These are phyloP conservation scores for Dothidotthia symphoricarpi DNA, from an alignment of 2,329 filamentous ascomycete species.

Conservation along the genomic window DNA sequence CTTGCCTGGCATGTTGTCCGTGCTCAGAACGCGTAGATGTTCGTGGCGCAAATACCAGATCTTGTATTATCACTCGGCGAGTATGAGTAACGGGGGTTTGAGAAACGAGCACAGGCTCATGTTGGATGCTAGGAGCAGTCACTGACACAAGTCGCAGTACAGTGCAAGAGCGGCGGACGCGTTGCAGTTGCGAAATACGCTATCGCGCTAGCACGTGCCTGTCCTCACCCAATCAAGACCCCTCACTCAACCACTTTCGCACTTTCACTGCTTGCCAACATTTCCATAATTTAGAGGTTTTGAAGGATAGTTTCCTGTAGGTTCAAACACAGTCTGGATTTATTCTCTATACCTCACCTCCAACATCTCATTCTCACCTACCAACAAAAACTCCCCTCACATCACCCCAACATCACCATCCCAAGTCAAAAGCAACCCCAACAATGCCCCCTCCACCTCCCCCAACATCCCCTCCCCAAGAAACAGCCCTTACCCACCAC, in stretches of 20 bases:
- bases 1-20: constrained; percentile 29
- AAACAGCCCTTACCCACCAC: too few relatives aligned
- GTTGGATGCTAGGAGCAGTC: background rate
- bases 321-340: too few relatives aligned
- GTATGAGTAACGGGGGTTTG: background rate
- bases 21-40: background rate
- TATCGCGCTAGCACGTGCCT: constrained; percentile 24
- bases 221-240: constrained; percentile 8
- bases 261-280: background rate
- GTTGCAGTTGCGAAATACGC: constrained; percentile 8
- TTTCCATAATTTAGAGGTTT: too few relatives aligned
- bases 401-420: too few relatives aligned
- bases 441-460: too few relatives aligned
- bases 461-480: background rate
- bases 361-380: too few relatives aligned
- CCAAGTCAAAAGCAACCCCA: too few relatives aligned
- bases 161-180: constrained; percentile 9
- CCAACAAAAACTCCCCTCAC: too few relatives aligned
- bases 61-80: background rate
- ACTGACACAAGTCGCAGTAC: background rate
- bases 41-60: background rate
- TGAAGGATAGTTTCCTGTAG: too few relatives aligned
- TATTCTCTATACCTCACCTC: too few relatives aligned
- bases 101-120: constrained; percentile 1
- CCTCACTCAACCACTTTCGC: background rate